These are phyloP conservation scores for Paraurostyla sp. DNA, from an alignment of 73 alveolate genomes.

Conservation along the genomic window DNA sequence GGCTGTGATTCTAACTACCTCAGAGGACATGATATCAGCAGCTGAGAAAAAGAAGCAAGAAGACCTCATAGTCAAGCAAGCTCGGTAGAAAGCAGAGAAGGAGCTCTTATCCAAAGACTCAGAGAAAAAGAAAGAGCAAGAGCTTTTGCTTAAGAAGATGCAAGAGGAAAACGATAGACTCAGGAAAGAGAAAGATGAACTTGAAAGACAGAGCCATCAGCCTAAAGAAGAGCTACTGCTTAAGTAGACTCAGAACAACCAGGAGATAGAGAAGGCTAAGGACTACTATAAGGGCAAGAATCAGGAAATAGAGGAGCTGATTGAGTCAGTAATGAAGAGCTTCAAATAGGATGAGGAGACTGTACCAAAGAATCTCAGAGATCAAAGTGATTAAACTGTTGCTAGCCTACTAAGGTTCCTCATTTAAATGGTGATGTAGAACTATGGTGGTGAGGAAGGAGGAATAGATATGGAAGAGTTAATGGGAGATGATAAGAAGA, in stretches of 20 bases:
- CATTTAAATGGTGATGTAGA: slow-evolving; percentile 37
- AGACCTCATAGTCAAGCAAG: slow-evolving; percentile 19
- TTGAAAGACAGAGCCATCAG: neutral
- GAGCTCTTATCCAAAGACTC: neutral
- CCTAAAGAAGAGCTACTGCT: slow-evolving; percentile 33
- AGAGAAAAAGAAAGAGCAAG: slow-evolving; percentile 19
- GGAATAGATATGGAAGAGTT: no score
- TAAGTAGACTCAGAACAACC: neutral
- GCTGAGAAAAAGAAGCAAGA: slow-evolving; percentile 30
- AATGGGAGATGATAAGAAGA: slow-evolving; percentile 1
- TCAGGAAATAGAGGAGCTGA: slow-evolving; percentile 41
- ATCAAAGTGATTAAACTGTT: slow-evolving; percentile 12
- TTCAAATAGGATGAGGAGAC: slow-evolving; percentile 34
- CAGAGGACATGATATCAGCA: slow-evolving; percentile 49
- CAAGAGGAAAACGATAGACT: slow-evolving; percentile 44
- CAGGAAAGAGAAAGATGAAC: slow-evolving; percentile 38
- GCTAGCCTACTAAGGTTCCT: slow-evolving; percentile 34
- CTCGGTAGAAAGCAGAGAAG: slow-evolving; percentile 7
- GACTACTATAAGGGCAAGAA: slow-evolving; percentile 33
- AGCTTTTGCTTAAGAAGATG: neutral
- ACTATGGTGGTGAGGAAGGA: slow-evolving; percentile 25
- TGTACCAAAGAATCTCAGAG: slow-evolving; percentile 31
- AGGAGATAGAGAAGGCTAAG: slow-evolving; percentile 32
- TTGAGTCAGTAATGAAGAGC: slow-evolving; percentile 36
- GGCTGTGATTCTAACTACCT: slow-evolving; percentile 31